Conservation (phyloP, 2,329 filamentous ascomycete species). For the Microsporum canis region DNA sequence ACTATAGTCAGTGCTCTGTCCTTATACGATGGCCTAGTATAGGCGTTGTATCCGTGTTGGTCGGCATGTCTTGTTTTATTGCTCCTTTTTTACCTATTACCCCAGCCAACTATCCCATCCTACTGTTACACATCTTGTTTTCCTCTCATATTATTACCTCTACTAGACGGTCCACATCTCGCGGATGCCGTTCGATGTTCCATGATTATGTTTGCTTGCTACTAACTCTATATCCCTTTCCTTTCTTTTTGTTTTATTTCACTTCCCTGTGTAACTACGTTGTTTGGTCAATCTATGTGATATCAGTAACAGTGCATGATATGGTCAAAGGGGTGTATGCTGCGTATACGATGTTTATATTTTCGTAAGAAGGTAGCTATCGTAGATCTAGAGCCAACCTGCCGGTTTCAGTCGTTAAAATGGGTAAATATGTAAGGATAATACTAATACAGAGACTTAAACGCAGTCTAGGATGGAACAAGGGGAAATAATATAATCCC, state of each 20-base stretch:
- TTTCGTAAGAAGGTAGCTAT: neutral
- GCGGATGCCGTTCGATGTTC: neutral
- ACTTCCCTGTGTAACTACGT: neutral
- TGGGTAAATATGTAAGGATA: neutral
- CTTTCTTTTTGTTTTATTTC: neutral
- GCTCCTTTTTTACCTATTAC: neutral
- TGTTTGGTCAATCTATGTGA: neutral
- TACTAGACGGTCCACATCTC: neutral
- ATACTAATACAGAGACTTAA: conserved; percentile 1
- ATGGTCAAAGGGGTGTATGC: neutral
- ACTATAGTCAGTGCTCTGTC: conserved; percentile 96
- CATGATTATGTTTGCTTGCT: neutral
- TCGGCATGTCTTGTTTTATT: neutral
- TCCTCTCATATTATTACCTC: neutral
- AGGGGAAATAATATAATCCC: neutral
- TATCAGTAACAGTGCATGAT: neutral
- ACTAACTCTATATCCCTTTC: neutral
- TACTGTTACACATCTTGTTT: neutral
- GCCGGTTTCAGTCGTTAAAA: neutral
- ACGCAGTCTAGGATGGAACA: neutral
- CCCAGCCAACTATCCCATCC: neutral
- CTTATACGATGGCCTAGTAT: conserved; percentile 91
- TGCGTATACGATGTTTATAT: neutral
- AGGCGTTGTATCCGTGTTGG: conserved; percentile 15
- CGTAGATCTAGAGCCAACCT: neutral